phyloP scores from a whole-genome alignment of 2,329 filamentous ascomycete genomes.

The Xylariales sp. region DNA sequence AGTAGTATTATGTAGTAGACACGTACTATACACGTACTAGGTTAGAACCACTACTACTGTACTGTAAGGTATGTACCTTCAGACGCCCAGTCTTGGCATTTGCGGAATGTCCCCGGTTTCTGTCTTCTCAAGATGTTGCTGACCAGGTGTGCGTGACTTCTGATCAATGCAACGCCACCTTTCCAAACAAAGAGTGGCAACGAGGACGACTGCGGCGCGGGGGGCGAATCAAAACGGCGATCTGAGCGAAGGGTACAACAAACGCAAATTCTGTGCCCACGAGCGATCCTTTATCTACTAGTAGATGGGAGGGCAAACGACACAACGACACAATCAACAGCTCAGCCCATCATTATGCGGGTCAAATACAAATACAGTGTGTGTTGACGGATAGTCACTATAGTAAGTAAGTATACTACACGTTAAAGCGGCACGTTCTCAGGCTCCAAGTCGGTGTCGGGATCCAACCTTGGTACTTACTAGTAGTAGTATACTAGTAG shows the following conservation, averaged over 20 bases:
- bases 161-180: conserved; percentile 14
- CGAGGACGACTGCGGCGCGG: conserved; percentile 2
- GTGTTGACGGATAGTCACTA: not conserved
- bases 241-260: not conserved
- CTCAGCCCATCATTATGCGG: conserved; percentile 1
- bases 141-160: not conserved
- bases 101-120: conserved; percentile 25
- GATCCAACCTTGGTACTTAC: not conserved
- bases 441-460: conserved; percentile 22
- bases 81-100: conserved; percentile 22
- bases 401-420: not conserved
- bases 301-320: not conserved
- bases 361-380: conserved; percentile 13
- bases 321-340: conserved; percentile 12
- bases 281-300: conserved; percentile 1
- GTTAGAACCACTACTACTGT: too few species aligned
- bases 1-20: too few species aligned
- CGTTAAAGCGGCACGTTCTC: not conserved
- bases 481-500: not conserved
- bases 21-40: too few species aligned
- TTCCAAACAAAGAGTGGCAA: conserved; percentile 1
- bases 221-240: conserved; percentile 5
- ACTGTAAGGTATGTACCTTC: not conserved
- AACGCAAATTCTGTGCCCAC: conserved; percentile 5
- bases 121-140: conserved; percentile 7